Base-by-base conservation (phyloP, 768 basidiomycete species). In the Lepiota brunneoincarnata region DNA sequence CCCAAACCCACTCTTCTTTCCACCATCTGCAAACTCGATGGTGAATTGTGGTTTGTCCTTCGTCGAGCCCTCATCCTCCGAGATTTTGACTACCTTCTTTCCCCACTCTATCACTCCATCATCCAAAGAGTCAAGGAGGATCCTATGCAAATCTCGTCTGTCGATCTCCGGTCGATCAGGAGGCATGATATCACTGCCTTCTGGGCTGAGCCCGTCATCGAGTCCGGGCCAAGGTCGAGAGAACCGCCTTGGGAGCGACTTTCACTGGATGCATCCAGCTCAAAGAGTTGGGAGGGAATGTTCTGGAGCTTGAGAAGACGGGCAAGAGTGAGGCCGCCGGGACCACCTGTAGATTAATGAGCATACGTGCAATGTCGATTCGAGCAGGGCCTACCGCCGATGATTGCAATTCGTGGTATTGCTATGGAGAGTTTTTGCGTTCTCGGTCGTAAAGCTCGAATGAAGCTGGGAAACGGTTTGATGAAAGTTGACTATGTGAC, bases 111-210 rank as follows among this genome's bases (percentile, higher is more conserved):
- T 42, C 17, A 36, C 53, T 7, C 55, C 58, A 2, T 63, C 54
- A 1, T 63, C 54, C 2, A 71, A 45, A 0, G 59, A 59, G 44
- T 68, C 59, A 39, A 66, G 53, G 6, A 72, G 56, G 15, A 72
- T 56, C 31, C 58, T 49, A 36, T 61, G 53, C 9, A 71, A 62
- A 17, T 58, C 59, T 24, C 40, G 43, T 2, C 67, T 58, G 49
- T 67, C 64, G 28, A 68, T 64, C 53, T 68, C 67, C 2, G 67
- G 66, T 6, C 61, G 51, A n/a, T 60, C 60, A 11, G 36, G 39
- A n/a, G 38, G 34, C 31, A 31, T 31, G 31, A 31, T 31, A 31
- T 31, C 31, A 10, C 53, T 48, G 5, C 42, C 49, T 20, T 41
- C 57, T 9, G 31, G 31, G 31, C 31, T 9, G 7, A 31, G 31